Conservation (phyloP, 2,329 filamentous ascomycete genomes). For the Aspergillus sp. region DNA sequence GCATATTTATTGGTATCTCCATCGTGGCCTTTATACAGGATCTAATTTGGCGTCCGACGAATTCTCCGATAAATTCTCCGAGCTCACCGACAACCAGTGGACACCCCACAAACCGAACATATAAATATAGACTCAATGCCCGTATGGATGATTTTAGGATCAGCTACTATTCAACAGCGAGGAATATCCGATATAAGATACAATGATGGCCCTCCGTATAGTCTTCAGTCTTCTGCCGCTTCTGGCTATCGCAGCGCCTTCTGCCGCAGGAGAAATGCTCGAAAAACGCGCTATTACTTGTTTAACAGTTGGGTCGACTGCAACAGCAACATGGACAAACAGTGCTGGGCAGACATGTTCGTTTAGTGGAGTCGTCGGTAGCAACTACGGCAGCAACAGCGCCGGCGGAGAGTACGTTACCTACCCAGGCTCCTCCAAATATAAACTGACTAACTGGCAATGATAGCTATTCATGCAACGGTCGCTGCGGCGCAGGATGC, state of each 20-base stretch:
- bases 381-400: constrained; percentile 16
- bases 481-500: constrained; percentile 19
- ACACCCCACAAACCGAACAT: neutral
- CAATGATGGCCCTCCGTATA: neutral
- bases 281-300: constrained; percentile 15
- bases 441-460: neutral
- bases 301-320: constrained; percentile 15
- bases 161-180: neutral
- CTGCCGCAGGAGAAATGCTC: neutral
- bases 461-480: constrained; percentile 20
- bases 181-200: neutral
- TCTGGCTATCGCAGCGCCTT: neutral
- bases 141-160: no score
- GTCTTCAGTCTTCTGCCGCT: neutral
- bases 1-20: no score
- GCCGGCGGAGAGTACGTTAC: constrained; percentile 13
- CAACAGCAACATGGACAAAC: constrained; percentile 17
- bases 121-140: neutral
- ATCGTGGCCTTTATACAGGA: no score
- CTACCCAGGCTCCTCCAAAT: no score
- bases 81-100: neutral
- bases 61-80: neutral
- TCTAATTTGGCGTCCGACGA: neutral
- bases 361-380: constrained; percentile 15
- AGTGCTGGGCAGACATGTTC: constrained; percentile 14